Evolutionary conservation across 305 asterid species (phyloP).

Genomic region (Plantago coronopus): DNA sequence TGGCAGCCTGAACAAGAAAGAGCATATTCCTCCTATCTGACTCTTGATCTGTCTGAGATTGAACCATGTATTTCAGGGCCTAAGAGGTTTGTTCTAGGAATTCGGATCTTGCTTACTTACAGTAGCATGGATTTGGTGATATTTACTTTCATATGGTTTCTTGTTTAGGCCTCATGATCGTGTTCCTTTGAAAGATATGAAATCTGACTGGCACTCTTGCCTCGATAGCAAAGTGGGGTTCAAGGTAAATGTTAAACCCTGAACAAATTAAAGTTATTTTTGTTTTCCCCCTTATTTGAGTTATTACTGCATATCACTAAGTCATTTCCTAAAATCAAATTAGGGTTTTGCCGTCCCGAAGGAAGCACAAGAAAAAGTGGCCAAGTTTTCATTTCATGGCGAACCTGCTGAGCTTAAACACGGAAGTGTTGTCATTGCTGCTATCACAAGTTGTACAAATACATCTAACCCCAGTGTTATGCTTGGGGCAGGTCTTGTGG

Average conservation of each 20-base stretch:
- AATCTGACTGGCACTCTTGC: constrained; percentile 95
- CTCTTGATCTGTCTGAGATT: constrained; percentile 61
- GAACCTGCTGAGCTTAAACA: constrained; percentile 91
- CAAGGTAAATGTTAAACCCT: constrained; percentile 53
- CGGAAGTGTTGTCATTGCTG: constrained; percentile 95
- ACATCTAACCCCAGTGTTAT: constrained; percentile 98
- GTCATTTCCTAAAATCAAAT: constrained; percentile 13
- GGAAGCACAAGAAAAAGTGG: constrained; percentile 80
- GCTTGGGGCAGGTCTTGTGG: constrained; percentile 99
- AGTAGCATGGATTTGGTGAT: constrained; percentile 20
- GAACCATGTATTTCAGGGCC: constrained; percentile 94
- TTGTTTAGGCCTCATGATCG: constrained; percentile 91
- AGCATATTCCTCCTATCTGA: constrained; percentile 69
- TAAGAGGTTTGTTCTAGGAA: constrained; percentile 49
- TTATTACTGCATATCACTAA: background rate
- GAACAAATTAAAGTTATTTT: constrained; percentile 3
- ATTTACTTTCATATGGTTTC: constrained; percentile 18
- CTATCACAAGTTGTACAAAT: constrained; percentile 97
- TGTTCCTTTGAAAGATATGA: constrained; percentile 84
- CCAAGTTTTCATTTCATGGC: constrained; percentile 73
- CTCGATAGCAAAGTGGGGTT: constrained; percentile 91
- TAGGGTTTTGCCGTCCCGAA: constrained; percentile 98
- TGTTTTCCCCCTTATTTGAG: background rate
- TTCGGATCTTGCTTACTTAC: constrained; percentile 4
- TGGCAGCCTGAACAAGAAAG: constrained; percentile 83